Base-by-base conservation (phyloP, 2,329 filamentous ascomycete genomes). In the Thielaviopsis populi region DNA sequence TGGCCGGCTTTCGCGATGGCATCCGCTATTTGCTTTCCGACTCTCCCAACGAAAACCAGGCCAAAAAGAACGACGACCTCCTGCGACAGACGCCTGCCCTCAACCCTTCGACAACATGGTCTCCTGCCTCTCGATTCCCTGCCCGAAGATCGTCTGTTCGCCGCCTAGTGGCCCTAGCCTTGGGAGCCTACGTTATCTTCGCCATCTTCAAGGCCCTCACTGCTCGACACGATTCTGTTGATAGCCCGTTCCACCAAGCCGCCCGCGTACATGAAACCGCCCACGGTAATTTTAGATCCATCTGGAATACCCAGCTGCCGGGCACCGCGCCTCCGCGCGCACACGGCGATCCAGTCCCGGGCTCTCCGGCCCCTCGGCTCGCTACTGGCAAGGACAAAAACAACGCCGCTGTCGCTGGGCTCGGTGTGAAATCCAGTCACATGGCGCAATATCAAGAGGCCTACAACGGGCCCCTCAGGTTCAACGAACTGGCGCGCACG, bases 391-490 rank as follows among this genome's bases (percentile, higher is more conserved):
- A 37, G 10, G 40, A 41, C 22, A 59, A 30, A 43, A 43, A 30
- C 24, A 19, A n/a, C 15, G 3, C 33, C 4, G 33, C 63, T 37
- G 8, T 10, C 19, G 15, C 37, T 11, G 33, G 63, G n/a, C 15
- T 61, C 11, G 17, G 48, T 13, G 41, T 61, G 19, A 41, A 37
- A n/a, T 56, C 22, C 11, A 13, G 48, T 37, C 53, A 40, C 7
- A 27, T 22, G 30, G 41, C 37, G 8, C 15, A 48, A 17, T 22
- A 24, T 7, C 17, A 27, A 27, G 37, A 63, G 19, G 71, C 79
- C 61, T 92, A 86, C 72, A 82, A 85, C 67, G 91, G 89, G 0
- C 81, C 81, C 1, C 79, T 95, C 68, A 83, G 78, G 69, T 91
- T 89, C 70, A 81, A 80, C 68, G 73, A 81, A 11, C 79, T 96